Evolutionary conservation across 768 basidiomycete genomes (phyloP), one percentile per base, ranked within the genome.

Genomic region (Lentinula detonsa): DNA sequence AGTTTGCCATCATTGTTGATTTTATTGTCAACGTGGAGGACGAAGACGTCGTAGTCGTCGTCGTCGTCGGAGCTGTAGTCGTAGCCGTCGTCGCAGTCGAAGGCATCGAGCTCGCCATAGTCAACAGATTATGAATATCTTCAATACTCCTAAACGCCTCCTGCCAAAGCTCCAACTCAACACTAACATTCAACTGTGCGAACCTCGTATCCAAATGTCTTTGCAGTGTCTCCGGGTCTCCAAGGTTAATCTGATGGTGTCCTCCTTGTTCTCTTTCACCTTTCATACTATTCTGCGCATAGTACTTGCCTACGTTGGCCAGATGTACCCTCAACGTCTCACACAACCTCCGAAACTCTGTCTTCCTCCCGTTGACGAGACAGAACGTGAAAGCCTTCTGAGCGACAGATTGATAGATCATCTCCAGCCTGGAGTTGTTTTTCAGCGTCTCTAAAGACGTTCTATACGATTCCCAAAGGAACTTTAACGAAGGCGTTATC

Each of bases 321-420:
- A 99, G 85, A 70, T 99, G 97, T 21, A 97, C 86, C 60, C 96
- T 90, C 40, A 99, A 86, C 3, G 93, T 98, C 69, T 98, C 95
- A 75, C 94, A 98, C 0, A 99, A 82, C 37, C 96, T 89, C 61
- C 96, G 88, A 80, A 99, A 99, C 69, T 98, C 96, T 72, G 95
- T 91, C 76, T 95, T 96, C 62, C 96, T 88, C 69, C 90, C 83
- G 76, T 98, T 90, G 68, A 87, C 89, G 61, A 96, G 79, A 75
- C 96, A 98, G 76, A 99, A 98, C 68, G 91, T 86, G 82, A 99
- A 97, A 0, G 97, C 96, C 78, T 96, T 91, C 74, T 95, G 91
- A 10, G 95, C 95, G 69, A 98, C 91, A 84, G 91, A 93, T 82
- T 98, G 96, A 76, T 99, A 99, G 63, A 98, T 93, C 16, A 79